A percentile compares a stretch with the other conserved stretches of the same genome.
Evolutionary conservation across 1,284 basidiomycete genomes (phyloP).

Genomic region (Cystobasidium pallidum): DNA sequence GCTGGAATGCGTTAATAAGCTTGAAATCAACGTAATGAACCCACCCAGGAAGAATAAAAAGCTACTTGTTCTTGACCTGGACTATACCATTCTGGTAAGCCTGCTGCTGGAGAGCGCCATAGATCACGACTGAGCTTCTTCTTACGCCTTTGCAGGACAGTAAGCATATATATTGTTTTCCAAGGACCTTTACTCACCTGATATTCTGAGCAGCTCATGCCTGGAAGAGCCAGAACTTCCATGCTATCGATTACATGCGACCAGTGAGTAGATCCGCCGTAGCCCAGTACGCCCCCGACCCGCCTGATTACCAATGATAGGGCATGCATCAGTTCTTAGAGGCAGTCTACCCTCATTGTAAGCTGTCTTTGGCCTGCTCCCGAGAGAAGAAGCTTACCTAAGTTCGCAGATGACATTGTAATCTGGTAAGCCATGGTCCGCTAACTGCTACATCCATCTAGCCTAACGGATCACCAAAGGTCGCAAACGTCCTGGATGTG

Average conservation of each 20-base stretch:
- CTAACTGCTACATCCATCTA: neutral
- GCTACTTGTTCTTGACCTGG: slow-evolving; percentile 81
- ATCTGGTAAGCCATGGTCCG: slow-evolving; percentile 66
- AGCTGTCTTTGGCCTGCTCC: neutral
- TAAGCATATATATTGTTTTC: slow-evolving; percentile 75
- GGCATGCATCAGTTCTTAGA: slow-evolving; percentile 79
- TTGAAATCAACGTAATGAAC: slow-evolving; percentile 71
- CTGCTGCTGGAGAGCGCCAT: neutral
- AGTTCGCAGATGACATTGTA: slow-evolving; percentile 65
- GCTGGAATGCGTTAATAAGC: slow-evolving; percentile 68
- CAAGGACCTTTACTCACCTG: neutral
- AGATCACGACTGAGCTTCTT: too few species aligned
- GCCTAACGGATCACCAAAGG: slow-evolving; percentile 59
- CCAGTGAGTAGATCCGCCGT: slow-evolving; percentile 7
- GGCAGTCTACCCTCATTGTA: slow-evolving; percentile 73
- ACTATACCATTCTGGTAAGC: slow-evolving; percentile 65
- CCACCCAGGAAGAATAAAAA: slow-evolving; percentile 68
- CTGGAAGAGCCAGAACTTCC: slow-evolving; percentile 41
- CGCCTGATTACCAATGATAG: slow-evolving; percentile 43
- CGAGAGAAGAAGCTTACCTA: neutral
- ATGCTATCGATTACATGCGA: slow-evolving; percentile 44
- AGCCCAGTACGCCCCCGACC: neutral
- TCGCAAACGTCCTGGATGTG: slow-evolving; percentile 81
- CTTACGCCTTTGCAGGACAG: slow-evolving; percentile 61
- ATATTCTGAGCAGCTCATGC: slow-evolving; percentile 21